Base-by-base conservation (phyloP, 2,329 filamentous ascomycete species). In the Diaporthe sp. region DNA sequence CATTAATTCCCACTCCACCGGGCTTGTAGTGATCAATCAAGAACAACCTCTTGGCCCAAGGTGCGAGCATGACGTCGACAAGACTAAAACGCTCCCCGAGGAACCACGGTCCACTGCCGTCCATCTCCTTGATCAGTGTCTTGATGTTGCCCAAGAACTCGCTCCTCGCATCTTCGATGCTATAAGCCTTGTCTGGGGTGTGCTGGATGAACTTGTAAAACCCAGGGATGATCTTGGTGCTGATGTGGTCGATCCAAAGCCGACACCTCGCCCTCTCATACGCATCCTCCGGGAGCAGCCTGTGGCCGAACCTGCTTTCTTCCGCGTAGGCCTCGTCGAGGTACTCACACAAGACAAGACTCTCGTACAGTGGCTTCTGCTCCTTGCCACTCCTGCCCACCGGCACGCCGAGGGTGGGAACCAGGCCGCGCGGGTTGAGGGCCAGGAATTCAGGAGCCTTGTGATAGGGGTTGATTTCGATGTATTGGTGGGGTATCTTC, bases 391-490 rank as follows among this genome's bases (percentile, higher is more conserved):
- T 74, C 0, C 69, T 76, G 33, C 79, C 80, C 2, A 80, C 75
- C 0, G 86, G 86, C 17, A 90, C 87, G 1, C 84, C 87, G 1
- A 96, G 86, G 0, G 93, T 95, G 0, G 94, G 94, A 1, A 96
- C 92, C 1, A 96, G 86, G 1, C 94, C 94, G 17, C 93, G 89
- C 0, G 94, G 94, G 80, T 96, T 96, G 76, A 96, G 86, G 12
- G 88, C 86, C 30, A 96, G 86, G 38, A 95, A 92, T 1, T 89
- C 91, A 4, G 89, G 83, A 0, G 90, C 91, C 80, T 96, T 96
- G 82, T 92, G 86, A 85, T 95, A 95, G 0, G 94, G 94, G 82
- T 95, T 95, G 75, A 95, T 92, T 85, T 94, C 92, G 77, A 94
- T 87, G 81, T 94, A 95, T 83, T 95, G 91, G 81, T 96, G 92